These are phyloP conservation scores for Ophiostoma pallidulum DNA, from an alignment of 2,329 filamentous ascomycete genomes.

Conservation along the genomic window DNA sequence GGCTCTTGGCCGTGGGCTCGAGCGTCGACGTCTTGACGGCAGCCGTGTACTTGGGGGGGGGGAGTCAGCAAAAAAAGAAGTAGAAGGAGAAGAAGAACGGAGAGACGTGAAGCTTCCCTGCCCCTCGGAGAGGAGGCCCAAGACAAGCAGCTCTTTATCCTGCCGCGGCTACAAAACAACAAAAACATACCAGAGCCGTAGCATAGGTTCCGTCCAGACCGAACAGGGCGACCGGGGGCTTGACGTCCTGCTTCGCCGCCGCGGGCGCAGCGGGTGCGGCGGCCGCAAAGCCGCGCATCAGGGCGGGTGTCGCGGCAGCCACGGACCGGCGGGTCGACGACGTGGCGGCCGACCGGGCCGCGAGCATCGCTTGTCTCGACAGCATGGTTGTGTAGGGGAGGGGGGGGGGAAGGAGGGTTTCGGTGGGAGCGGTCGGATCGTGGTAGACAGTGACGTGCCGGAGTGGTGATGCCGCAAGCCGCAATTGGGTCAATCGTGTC, in stretches of 20 bases:
- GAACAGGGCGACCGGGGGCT: slow-evolving; percentile 84
- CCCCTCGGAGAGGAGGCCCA: no score
- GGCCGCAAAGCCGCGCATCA: slow-evolving; percentile 76
- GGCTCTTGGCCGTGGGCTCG: slow-evolving; percentile 74
- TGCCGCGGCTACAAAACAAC: no score
- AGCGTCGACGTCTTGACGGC: slow-evolving; percentile 79
- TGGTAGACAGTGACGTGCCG: neutral
- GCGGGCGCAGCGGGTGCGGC: slow-evolving; percentile 54
- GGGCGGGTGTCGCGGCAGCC: slow-evolving; percentile 55
- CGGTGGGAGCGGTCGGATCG: no score
- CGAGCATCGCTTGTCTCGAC: slow-evolving; percentile 45
- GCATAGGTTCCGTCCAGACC: slow-evolving; percentile 98
- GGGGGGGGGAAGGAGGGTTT: neutral
- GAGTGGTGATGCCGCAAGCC: neutral
- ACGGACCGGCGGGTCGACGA: slow-evolving; percentile 41
- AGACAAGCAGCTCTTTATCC: no score
- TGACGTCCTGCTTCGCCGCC: slow-evolving; percentile 62
- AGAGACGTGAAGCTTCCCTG: no score
- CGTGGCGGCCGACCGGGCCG: slow-evolving; percentile 45
- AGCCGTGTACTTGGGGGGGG: slow-evolving; percentile 70
- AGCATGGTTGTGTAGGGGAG: slow-evolving; percentile 36
- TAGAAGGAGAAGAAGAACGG: neutral
- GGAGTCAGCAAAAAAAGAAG: no score
- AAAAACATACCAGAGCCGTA: slow-evolving; percentile 77
- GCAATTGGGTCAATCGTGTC: slow-evolving; percentile 13